These are phyloP conservation scores for fission yeast (Schizosaccharomyces pombe) DNA, from an alignment of 805 yeast species.

Conservation along the genomic window DNA sequence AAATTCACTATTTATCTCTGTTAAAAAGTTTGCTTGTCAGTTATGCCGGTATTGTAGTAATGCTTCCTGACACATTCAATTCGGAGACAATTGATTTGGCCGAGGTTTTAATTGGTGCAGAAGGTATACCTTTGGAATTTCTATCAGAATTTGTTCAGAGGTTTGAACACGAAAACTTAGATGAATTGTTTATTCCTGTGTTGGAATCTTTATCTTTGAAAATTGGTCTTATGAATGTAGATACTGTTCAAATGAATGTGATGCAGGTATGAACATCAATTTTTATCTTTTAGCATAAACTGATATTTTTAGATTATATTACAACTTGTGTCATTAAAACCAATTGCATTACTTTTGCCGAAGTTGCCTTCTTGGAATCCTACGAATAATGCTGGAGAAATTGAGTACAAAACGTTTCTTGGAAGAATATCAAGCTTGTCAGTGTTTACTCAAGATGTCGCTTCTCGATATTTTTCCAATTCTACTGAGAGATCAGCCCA, in stretches of 20 bases:
- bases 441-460: background rate
- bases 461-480: constrained; percentile 9
- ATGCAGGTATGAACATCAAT: too few relatives aligned
- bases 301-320: constrained; percentile 27
- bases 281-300: too few relatives aligned
- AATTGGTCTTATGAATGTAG: constrained; percentile 12
- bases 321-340: constrained; percentile 34
- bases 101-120: constrained; percentile 7
- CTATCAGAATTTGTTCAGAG: constrained; percentile 32
- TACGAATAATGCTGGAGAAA: constrained; percentile 26
- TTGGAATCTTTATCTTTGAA: constrained; percentile 19
- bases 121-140: constrained; percentile 20
- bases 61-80: constrained; percentile 12
- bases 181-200: constrained; percentile 35
- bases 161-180: constrained; percentile 41
- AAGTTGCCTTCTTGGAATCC: constrained; percentile 31
- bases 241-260: too few relatives aligned
- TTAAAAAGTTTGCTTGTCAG: constrained; percentile 24
- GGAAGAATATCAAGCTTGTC: constrained; percentile 22
- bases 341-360: constrained; percentile 37
- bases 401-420: constrained; percentile 39
- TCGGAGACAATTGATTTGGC: constrained; percentile 7
- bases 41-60: constrained; percentile 19
- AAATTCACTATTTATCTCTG: constrained; percentile 20
- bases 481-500: constrained; percentile 16